phyloP scores from a whole-genome alignment of 1,284 basidiomycete species.

The Malassezia globosa region DNA sequence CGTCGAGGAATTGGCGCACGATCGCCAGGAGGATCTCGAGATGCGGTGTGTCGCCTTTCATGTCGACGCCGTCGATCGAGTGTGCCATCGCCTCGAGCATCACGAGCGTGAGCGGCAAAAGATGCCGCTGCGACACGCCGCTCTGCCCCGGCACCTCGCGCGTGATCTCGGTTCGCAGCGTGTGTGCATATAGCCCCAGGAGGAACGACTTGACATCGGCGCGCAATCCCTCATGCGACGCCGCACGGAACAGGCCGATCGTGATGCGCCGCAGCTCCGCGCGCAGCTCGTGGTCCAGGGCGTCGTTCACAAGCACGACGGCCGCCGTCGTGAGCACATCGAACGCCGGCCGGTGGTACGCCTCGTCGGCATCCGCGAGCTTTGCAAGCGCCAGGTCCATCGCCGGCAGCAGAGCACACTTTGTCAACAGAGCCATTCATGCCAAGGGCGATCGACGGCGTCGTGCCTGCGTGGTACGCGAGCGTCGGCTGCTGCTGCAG shows the following conservation, averaged over 20 bases:
- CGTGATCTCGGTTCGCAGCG: conserved; percentile 54
- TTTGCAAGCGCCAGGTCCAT: conserved; percentile 62
- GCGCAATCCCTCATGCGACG: conserved; percentile 61
- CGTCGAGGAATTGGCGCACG: conserved; percentile 29
- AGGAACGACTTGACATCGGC: conserved; percentile 61
- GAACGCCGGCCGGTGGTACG: conserved; percentile 66
- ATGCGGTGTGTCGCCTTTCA: conserved; percentile 49
- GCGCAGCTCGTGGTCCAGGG: conserved; percentile 57
- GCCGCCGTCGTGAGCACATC: conserved; percentile 64
- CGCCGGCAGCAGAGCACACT: conserved; percentile 62
- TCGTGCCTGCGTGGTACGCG: conserved; percentile 51
- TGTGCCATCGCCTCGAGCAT: conserved; percentile 39
- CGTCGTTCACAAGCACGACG: conserved; percentile 9
- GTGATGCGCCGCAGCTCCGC: conserved; percentile 61
- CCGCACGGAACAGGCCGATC: conserved; percentile 63
- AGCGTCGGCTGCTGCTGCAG: conserved; percentile 71
- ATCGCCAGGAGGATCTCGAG: conserved; percentile 32
- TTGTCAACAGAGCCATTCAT: conserved; percentile 49
- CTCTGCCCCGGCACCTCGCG: conserved; percentile 46
- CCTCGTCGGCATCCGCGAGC: conserved; percentile 55
- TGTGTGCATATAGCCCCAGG: conserved; percentile 57
- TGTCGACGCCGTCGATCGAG: conserved; percentile 30
- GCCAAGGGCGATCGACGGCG: conserved; percentile 23
- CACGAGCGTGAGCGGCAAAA: conserved; percentile 52
- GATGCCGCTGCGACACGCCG: conserved; percentile 52